Evolutionary conservation across 768 basidiomycete genomes (phyloP), one percentile per base, ranked within the genome.

Genomic region (Gymnopilus dilepis): DNA sequence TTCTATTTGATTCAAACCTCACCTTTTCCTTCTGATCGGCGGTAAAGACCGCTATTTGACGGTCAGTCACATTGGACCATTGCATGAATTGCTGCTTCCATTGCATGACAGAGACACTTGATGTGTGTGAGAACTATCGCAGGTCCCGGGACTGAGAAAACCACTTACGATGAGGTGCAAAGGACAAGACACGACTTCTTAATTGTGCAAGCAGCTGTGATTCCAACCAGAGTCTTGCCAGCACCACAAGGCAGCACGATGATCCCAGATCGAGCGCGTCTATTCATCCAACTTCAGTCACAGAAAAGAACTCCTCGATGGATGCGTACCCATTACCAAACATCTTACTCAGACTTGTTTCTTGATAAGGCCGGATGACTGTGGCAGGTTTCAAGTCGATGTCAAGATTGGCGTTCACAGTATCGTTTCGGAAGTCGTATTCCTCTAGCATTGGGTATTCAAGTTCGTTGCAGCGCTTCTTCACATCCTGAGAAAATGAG

Each of bases 361-460:
- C 97, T 75, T 99, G 97, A 76, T 99, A 99, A 13, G 97, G 95
- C 57, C 97, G 86, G 72, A 99, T 97, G 63, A 97, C 91, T 2
- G 97, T 99, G 34, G 95, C 92, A 2, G 97, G 97, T 74, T 99
- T 99, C 56, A 99, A 85, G 75, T 99, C 97, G 59, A 99, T 99
- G 72, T 99, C 97, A 45, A 99, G 83, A 75, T 98, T 97, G 28
- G 97, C 86, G 72, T 99, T 99, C 66, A 95, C 79, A 0, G 93
- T 95, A 73, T 99, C 97, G 71, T 99, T 97, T 42, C 96, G 84
- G 82, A 99, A 99, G 75, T 99, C 97, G 72, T 99, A 99, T 77
- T 99, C 97, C 74, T 99, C 97, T 43, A 99, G 82, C 89, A 98
- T 97, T 7, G 97, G 97, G 66, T 96, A 94, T 72, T 99, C 95